Percentiles rank a stretch among this genome's conserved stretches.
Conservation (phyloP, 164 flowering plant genomes). For the Liriodendron chinense region DNA sequence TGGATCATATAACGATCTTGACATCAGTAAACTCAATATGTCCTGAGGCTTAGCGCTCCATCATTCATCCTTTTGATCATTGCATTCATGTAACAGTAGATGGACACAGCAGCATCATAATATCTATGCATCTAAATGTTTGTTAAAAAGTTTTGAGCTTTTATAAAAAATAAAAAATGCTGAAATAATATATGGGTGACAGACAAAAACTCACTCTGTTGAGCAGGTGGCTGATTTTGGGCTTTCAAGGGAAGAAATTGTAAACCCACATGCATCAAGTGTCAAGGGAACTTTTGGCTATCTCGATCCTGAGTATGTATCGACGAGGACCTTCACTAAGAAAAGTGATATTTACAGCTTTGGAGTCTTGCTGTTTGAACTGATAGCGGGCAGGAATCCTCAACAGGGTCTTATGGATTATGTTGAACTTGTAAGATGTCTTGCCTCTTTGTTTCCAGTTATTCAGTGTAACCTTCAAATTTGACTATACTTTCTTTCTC, state of each 20-base stretch:
- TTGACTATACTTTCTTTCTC: too few species aligned
- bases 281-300: constrained; percentile 90
- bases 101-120: too few species aligned
- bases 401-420: constrained; percentile 88
- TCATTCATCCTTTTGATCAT: too few species aligned
- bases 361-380: constrained; percentile 88
- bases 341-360: constrained; percentile 93
- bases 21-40: too few species aligned
- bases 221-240: constrained; percentile 96
- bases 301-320: constrained; percentile 93
- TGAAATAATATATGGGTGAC: too few species aligned
- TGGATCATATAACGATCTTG: too few species aligned
- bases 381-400: constrained; percentile 84
- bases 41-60: too few species aligned
- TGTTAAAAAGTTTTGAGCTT: too few species aligned
- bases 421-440: constrained; percentile 73
- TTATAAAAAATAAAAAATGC: too few species aligned
- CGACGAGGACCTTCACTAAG: constrained; percentile 75
- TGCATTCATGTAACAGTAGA: too few species aligned
- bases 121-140: too few species aligned
- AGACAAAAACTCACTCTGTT: constrained; percentile 7
- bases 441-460: not conserved
- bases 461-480: too few species aligned
- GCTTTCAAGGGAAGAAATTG: constrained; percentile 87
- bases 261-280: constrained; percentile 56